Base-by-base conservation (phyloP, 2,329 filamentous ascomycete genomes). In the Cladophialophora psammophila region DNA sequence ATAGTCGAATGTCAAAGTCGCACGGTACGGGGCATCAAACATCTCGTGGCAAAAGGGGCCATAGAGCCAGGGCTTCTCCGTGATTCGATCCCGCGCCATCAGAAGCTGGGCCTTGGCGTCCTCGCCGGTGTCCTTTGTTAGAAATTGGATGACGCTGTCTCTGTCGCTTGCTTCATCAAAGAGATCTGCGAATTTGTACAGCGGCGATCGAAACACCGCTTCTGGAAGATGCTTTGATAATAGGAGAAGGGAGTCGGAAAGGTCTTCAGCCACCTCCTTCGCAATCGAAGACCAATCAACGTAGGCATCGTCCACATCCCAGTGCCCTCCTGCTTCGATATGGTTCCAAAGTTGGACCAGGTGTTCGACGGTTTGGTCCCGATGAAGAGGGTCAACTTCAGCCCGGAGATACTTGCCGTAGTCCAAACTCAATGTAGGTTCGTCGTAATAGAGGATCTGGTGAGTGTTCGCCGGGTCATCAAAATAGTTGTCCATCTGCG, bases 81-180 rank as follows among this genome's bases (percentile, higher is more conserved):
- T 50, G 45, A 62, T 62, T 2, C 59, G 59, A 54, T 61, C 48
- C 34, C 59, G 45, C 18, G 45, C 59, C n/a, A 36, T 31, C 48
- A 61, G 38, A 31, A 61, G 59, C 48, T 54, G 31, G 15, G 8
- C 15, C 48, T 61, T 61, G 0, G 45, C 48, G 10, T 62, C 34
- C 2, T 62, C 59, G n/a, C 20, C 35, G 18, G 35, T 32, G 18
- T 38, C 59, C 10, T 52, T 52, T 6, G n/a, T 54, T 13, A 61
- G 18, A 34, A 53, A 52, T 10, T 38, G 42, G 18, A 61, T 35
- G 18, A 61, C 35, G 13, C 45, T 54, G 45, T 61, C 59, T 54
- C 45, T 38, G 34, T 61, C 59, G 48, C 59, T 61, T 10, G 59
- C 59, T 34, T 54, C 59, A 13, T 61, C 59, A 48, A 61, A 61